These are phyloP conservation scores for Adenanthera pavonina DNA, from an alignment of 306 rosid genomes.

Conservation along the genomic window DNA sequence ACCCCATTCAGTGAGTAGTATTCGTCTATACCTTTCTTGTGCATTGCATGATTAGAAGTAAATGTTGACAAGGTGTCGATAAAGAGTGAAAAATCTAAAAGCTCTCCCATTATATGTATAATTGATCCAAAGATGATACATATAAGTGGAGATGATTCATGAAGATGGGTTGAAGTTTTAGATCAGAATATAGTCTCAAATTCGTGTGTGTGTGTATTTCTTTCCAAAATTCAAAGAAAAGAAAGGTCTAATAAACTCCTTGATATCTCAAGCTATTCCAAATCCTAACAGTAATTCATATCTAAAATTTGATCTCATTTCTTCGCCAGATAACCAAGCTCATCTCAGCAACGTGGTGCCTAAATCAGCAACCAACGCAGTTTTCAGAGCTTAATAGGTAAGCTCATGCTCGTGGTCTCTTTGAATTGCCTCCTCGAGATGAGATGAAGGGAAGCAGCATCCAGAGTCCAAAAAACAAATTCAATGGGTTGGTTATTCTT, in stretches of 20 bases:
- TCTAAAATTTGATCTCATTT: conserved; percentile 23
- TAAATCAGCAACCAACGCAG: conserved; percentile 38
- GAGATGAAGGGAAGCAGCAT: conserved; percentile 41
- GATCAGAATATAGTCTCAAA: not conserved
- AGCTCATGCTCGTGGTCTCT: conserved; percentile 36
- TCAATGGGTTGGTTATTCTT: conserved; percentile 37
- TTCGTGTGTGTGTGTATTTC: not conserved
- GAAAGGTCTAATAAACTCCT: not conserved
- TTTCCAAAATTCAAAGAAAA: not conserved
- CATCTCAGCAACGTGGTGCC: conserved; percentile 35
- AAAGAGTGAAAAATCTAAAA: too few relatives aligned
- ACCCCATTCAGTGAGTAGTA: conserved; percentile 55
- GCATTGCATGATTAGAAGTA: not conserved
- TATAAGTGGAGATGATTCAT: not conserved
- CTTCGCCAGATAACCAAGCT: conserved; percentile 40
- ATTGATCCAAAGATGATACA: too few relatives aligned
- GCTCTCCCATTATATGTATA: too few relatives aligned
- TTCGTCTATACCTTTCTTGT: not conserved
- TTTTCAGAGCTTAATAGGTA: conserved; percentile 53
- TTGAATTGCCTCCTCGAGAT: conserved; percentile 24
- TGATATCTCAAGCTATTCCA: not conserved
- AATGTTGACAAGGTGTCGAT: too few relatives aligned
- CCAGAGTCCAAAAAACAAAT: conserved; percentile 25
- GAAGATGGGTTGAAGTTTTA: not conserved
- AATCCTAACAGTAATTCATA: not conserved